These are phyloP conservation scores for Fusarium graminum DNA, from an alignment of 2,329 filamentous ascomycete genomes.

Conservation along the genomic window DNA sequence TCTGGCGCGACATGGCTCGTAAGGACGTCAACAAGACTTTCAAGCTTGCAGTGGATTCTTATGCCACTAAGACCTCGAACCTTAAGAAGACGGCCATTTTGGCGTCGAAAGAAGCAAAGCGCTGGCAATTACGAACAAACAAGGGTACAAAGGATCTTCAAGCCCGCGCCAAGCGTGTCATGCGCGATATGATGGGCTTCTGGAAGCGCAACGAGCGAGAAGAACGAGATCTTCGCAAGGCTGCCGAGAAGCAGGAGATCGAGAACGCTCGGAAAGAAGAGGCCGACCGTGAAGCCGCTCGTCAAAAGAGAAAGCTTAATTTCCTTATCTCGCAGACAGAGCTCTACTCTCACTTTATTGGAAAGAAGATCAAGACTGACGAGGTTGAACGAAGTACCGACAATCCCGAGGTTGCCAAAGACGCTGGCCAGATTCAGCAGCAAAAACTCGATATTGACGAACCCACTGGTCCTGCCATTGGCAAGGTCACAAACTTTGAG, in stretches of 20 bases:
- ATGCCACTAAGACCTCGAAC: constrained; percentile 91
- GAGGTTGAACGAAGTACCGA: constrained; percentile 93
- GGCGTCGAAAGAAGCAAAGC: constrained; percentile 94
- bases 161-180: constrained; percentile 94
- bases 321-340: constrained; percentile 99
- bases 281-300: constrained; percentile 95
- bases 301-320: constrained; percentile 98
- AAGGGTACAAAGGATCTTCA: constrained; percentile 99
- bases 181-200: constrained; percentile 99
- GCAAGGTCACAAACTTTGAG: constrained; percentile 92
- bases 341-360: constrained; percentile 98
- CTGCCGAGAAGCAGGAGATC: constrained; percentile 94
- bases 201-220: constrained; percentile 99
- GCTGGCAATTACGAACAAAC: constrained; percentile 98
- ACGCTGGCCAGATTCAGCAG: constrained; percentile 58
- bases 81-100: constrained; percentile 97
- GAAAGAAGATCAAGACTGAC: constrained; percentile 98
- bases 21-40: constrained; percentile 95
- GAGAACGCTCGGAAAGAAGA: constrained; percentile 97
- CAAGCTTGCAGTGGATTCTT: constrained; percentile 87
- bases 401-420: constrained; percentile 76
- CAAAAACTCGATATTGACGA: constrained; percentile 65
- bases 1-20: constrained; percentile 92
- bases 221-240: constrained; percentile 92
- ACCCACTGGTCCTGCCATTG: constrained; percentile 65